These are phyloP conservation scores for Datura wrightii DNA, from an alignment of 257 asterid genomes.

Conservation along the genomic window DNA sequence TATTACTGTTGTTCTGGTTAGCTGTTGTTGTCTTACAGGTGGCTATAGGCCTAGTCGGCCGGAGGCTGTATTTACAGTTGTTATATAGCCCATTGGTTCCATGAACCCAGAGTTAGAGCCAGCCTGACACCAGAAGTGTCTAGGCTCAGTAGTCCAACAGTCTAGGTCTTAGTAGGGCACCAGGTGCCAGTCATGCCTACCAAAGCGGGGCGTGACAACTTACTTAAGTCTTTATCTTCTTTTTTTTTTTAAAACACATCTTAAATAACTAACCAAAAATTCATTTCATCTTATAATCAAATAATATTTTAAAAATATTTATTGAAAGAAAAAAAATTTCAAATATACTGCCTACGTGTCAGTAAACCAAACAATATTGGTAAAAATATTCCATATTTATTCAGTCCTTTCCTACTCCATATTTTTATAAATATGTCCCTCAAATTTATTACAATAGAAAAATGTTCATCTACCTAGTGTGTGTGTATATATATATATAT, in stretches of 20 bases:
- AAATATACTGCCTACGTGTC: background rate
- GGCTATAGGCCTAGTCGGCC: too few relatives aligned
- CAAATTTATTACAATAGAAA: background rate
- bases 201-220: too few relatives aligned
- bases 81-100: too few relatives aligned
- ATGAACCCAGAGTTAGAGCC: too few relatives aligned
- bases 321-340: background rate
- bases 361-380: background rate
- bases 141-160: too few relatives aligned
- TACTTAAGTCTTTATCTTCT: background rate
- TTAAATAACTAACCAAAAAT: background rate
- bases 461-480: background rate
- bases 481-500: background rate
- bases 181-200: too few relatives aligned
- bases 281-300: background rate
- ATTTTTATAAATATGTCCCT: background rate
- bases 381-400: background rate
- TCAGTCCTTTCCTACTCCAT: background rate
- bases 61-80: too few relatives aligned
- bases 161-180: too few relatives aligned
- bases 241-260: background rate
- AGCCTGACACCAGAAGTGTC: too few relatives aligned
- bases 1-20: too few relatives aligned
- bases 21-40: too few relatives aligned
- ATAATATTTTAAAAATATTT: background rate